Evolutionary conservation across 495 filamentous ascomycete genomes (phyloP), one percentile per base, ranked within the genome.

Genomic region (Aspergillus mulundensis): DNA sequence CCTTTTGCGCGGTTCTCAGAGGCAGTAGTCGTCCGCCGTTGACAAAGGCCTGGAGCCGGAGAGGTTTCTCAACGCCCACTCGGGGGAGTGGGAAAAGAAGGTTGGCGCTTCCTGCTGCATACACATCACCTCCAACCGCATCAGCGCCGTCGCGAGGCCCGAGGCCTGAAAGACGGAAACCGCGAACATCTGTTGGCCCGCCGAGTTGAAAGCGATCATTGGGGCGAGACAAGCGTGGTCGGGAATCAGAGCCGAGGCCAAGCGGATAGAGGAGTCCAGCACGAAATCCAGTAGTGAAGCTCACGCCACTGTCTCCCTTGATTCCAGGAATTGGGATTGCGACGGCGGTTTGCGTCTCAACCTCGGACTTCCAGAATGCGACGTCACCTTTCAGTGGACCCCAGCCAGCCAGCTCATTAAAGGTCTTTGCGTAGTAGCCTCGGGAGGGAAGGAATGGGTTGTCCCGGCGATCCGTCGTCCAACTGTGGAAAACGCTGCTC

Each of bases 181-280:
- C 94, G 48, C 94, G 87, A 25, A 98, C 90, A 66, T 96, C 91
- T 19, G 91, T 95, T 0, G 94, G 92, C 0, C 95, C 94, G 43
- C 94, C 94, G 38, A 98, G 89, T 49, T 87, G 82, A 77, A 98
- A 97, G 28, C 94, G 91, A 70, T 98, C 94, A 70, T 93, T 96
- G 60, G 96, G 80, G 23, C 89, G 82, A 48, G 89, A 92, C 3
- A 87, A 83, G 30, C 77, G 77, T 28, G 69, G 83, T 18, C 58
- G 77, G 7, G 66, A 60, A 45, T 74, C 70, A 18, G 77, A 80
- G 19, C 77, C 74, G 24, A 87, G 66, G 10, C 80, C 72, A 30
- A 88, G 73, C 43, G 85, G 85, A 56, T 80, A 84, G 34, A 88
- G 69, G n/a, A 88, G 58, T 8, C 85, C 85, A 2, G 80, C 84